phyloP scores from a whole-genome alignment of 371 early-diverging fungal species.

The Sporodiniella umbellata region DNA sequence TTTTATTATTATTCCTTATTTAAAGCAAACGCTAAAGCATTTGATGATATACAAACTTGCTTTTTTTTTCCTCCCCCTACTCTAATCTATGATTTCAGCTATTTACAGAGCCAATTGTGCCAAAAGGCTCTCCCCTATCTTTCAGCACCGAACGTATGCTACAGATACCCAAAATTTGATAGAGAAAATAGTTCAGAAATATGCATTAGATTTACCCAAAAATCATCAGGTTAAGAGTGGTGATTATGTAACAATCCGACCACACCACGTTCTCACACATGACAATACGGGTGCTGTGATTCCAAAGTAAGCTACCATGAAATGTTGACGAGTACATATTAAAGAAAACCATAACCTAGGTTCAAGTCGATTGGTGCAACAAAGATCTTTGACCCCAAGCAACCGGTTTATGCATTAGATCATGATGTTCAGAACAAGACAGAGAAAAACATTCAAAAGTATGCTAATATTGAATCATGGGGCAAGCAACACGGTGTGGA shows the following conservation, averaged over 20 bases:
- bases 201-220: slow-evolving; percentile 70
- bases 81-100: not conserved
- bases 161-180: slow-evolving; percentile 72
- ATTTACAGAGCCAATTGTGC: not conserved
- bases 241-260: slow-evolving; percentile 90
- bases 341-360: no score
- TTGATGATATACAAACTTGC: not conserved
- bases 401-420: slow-evolving; percentile 93
- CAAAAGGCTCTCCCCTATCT: not conserved
- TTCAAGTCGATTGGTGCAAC: slow-evolving; percentile 89
- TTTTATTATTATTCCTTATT: not conserved
- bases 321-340: no score
- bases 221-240: slow-evolving; percentile 76
- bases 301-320: slow-evolving; percentile 75
- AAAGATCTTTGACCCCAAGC: slow-evolving; percentile 71
- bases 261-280: slow-evolving; percentile 91
- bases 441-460: slow-evolving; percentile 86
- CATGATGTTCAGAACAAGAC: slow-evolving; percentile 95
- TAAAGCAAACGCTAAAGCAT: not conserved
- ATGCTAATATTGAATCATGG: slow-evolving; percentile 79
- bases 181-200: slow-evolving; percentile 90
- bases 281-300: slow-evolving; percentile 96
- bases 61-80: not conserved
- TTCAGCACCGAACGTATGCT: slow-evolving; percentile 18
- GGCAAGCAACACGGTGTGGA: slow-evolving; percentile 80